Evolutionary conservation across 148 eudicot species (phyloP).

Genomic region (Mesembryanthemum crystallinum): DNA sequence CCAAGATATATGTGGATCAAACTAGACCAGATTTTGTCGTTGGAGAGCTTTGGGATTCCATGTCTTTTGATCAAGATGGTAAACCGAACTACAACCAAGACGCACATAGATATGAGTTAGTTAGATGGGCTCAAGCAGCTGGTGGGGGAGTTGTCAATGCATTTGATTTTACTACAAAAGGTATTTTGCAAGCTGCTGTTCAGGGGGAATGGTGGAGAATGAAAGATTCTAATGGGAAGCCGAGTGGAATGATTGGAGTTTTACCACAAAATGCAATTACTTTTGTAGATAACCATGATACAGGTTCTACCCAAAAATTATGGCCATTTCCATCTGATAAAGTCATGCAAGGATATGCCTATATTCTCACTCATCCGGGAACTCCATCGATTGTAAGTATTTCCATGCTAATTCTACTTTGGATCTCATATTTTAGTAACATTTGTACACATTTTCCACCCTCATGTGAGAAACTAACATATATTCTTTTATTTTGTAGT

Average conservation of each 20-base stretch:
- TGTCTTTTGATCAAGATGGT: slow-evolving; percentile 26
- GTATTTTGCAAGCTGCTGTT: slow-evolving; percentile 41
- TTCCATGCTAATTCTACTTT: too few species aligned
- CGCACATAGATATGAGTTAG: slow-evolving; percentile 35
- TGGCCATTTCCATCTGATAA: slow-evolving; percentile 65
- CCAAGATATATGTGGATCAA: slow-evolving; percentile 23
- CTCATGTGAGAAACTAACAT: too few species aligned
- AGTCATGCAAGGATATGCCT: slow-evolving; percentile 36
- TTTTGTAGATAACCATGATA: slow-evolving; percentile 61
- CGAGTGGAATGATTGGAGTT: slow-evolving; percentile 58
- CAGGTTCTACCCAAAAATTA: slow-evolving; percentile 47
- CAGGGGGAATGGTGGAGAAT: slow-evolving; percentile 47
- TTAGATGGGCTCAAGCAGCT: slow-evolving; percentile 38
- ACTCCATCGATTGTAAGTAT: too few species aligned
- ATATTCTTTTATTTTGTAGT: background rate
- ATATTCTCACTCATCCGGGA: slow-evolving; percentile 47
- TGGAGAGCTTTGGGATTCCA: slow-evolving; percentile 34
- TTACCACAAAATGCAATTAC: slow-evolving; percentile 52
- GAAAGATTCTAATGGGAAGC: slow-evolving; percentile 47
- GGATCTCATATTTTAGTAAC: slow-evolving; percentile 1
- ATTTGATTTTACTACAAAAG: slow-evolving; percentile 35
- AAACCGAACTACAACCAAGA: background rate
- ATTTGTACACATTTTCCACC: background rate
- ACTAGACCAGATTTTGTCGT: slow-evolving; percentile 57
- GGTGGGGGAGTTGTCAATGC: slow-evolving; percentile 46